Evolutionary conservation across 129 eudicot species (phyloP), one percentile per base, ranked within the genome.

Genomic region (Tagetes patula): DNA sequence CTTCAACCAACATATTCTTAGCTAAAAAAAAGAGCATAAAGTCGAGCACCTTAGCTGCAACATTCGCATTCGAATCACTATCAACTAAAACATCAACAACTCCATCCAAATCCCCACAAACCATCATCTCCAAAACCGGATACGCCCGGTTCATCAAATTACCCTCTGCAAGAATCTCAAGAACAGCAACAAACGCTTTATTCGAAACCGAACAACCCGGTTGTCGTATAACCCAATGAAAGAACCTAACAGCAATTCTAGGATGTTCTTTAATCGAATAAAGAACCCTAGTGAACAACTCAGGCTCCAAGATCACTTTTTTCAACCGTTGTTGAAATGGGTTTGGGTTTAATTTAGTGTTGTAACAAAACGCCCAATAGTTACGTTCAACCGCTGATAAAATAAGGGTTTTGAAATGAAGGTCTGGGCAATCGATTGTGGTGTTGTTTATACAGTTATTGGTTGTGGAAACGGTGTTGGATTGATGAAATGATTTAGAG

Each of bases 211-310:
- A 69, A 52, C 81, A 86, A 48, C 83, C 87, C 2, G 81, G 72
- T 66, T 86, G 89, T 20, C 56, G 72, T 55, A 70, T 83, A 1
- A 80, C 86, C 96, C 91, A 89, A 53, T 84, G 72, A 61, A 82
- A 89, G 43, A 89, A 80, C 69, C 81, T 56, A 42, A 89, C 45
- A 32, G 88, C 96, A 53, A 80, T 40, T 36, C 73, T 60, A 2
- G 96, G 92, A 10, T 80, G 77, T 36, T 70, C 64, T 11, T 55
- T 76, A 37, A 89, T 73, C n/a, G 87, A 80, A 72, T 69, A 48
- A 47, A 89, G 84, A 56, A 84, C 89, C 72, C 77, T 80, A 41
- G 82, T 32, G 6, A 89, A 75, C 73, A 86, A 78, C 65, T 82
- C 82, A 62, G 89, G 77, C 34, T 89, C 86, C 46, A 50, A 34